Evolutionary conservation across 2,329 filamentous ascomycete genomes (phyloP).

Genomic region (Curvularia spicifera): DNA sequence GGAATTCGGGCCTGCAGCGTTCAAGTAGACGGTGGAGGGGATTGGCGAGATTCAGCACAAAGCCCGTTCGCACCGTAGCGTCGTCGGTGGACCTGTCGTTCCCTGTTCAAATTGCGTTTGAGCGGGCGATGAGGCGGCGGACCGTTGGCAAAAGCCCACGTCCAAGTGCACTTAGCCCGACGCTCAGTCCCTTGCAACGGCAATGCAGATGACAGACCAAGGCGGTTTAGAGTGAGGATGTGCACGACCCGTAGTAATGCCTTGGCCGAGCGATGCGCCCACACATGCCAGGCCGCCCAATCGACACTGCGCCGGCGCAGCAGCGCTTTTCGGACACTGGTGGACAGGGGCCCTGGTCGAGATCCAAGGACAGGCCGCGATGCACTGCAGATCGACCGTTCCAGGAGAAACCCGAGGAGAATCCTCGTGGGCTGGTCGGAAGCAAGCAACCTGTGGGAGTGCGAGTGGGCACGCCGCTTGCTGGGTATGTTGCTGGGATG

Average conservation of each 20-base stretch:
- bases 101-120: conserved; percentile 47
- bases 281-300: conserved; percentile 44
- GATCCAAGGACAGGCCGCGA: conserved; percentile 48
- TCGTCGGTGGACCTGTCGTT: conserved; percentile 39
- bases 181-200: conserved; percentile 48
- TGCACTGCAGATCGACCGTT: conserved; percentile 51
- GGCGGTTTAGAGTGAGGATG: conserved; percentile 40
- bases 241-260: conserved; percentile 42
- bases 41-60: conserved; percentile 47
- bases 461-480: background rate
- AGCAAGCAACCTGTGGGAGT: conserved; percentile 32
- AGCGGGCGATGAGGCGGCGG: conserved; percentile 46
- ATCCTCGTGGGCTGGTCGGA: conserved; percentile 30
- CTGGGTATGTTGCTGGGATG: conserved; percentile 1
- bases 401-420: conserved; percentile 35
- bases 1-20: conserved; percentile 47
- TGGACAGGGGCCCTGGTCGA: conserved; percentile 29
- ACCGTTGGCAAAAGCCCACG: conserved; percentile 47
- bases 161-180: conserved; percentile 39
- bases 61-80: conserved; percentile 43
- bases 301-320: conserved; percentile 49
- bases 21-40: conserved; percentile 46
- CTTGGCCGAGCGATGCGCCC: conserved; percentile 48
- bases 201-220: conserved; percentile 49
- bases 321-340: conserved; percentile 47